phyloP scores from a whole-genome alignment of 176 grass and related monocot species.

The Rhynchospora pubera region DNA sequence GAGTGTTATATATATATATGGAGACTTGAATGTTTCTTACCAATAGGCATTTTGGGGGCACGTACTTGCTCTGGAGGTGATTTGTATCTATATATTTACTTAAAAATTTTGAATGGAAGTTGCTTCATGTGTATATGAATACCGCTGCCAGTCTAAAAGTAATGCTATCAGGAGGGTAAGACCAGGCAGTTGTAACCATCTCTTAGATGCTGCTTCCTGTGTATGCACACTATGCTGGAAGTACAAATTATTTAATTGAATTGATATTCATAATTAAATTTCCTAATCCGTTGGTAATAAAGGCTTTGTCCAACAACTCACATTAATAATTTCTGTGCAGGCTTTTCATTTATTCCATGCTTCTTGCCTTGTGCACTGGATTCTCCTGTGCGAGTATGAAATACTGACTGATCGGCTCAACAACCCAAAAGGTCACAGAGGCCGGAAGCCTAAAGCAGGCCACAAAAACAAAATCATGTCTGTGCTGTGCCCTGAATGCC shows the following conservation, averaged over 20 bases:
- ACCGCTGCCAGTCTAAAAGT: not conserved
- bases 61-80: not conserved
- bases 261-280: not conserved
- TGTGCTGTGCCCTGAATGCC: conserved; percentile 83
- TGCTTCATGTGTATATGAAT: not conserved
- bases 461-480: conserved; percentile 54
- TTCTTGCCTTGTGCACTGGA: conserved; percentile 94
- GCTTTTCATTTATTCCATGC: conserved; percentile 68
- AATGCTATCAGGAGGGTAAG: not conserved
- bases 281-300: not conserved
- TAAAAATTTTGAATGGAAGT: not conserved
- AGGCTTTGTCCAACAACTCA: not conserved
- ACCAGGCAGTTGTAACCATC: not conserved
- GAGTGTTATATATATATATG: not conserved
- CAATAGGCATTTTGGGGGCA: not conserved
- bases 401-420: conserved; percentile 43
- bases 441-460: conserved; percentile 64
- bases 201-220: not conserved
- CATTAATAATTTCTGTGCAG: conserved; percentile 28
- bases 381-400: conserved; percentile 80
- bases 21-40: not conserved
- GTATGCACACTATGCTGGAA: not conserved
- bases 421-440: conserved; percentile 59
- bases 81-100: not conserved
- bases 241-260: not conserved